Percentiles rank a stretch among this genome's conserved stretches.
Conservation (phyloP, 768 basidiomycete species). For the Termitomyces sp. region DNA sequence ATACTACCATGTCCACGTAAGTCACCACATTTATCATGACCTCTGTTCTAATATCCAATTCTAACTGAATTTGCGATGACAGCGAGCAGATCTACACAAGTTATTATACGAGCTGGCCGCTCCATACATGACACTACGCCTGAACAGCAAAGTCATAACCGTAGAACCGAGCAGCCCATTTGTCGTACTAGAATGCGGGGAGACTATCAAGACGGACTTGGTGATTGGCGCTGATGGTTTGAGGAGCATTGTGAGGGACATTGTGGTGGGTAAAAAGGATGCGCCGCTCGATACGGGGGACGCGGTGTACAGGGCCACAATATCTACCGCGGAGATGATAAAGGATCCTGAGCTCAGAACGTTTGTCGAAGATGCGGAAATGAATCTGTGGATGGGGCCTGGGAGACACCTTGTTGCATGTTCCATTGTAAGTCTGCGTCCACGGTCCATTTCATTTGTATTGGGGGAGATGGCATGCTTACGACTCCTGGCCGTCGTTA, state of each 20-base stretch:
- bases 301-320: constrained; percentile 57
- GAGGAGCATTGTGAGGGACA: constrained; percentile 47
- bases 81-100: constrained; percentile 50
- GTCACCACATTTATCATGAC: constrained; percentile 5
- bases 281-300: constrained; percentile 57
- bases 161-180: constrained; percentile 8
- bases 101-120: constrained; percentile 31
- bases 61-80: neutral
- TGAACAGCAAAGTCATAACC: constrained; percentile 21
- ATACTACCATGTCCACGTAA: constrained; percentile 35
- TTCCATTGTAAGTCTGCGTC: constrained; percentile 27
- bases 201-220: constrained; percentile 41
- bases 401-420: constrained; percentile 36
- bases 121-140: constrained; percentile 35
- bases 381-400: constrained; percentile 63
- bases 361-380: constrained; percentile 50
- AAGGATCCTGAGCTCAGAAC: constrained; percentile 49
- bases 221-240: constrained; percentile 50
- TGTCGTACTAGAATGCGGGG: constrained; percentile 41
- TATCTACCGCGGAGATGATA: constrained; percentile 44
- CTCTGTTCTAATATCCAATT: too few species aligned
- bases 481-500: constrained; percentile 5
- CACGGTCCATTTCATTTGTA: too few species aligned
- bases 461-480: neutral
- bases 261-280: constrained; percentile 47